These are phyloP conservation scores for Rutstroemia sp. DNA, from an alignment of 2,329 filamentous ascomycete species.

Conservation along the genomic window DNA sequence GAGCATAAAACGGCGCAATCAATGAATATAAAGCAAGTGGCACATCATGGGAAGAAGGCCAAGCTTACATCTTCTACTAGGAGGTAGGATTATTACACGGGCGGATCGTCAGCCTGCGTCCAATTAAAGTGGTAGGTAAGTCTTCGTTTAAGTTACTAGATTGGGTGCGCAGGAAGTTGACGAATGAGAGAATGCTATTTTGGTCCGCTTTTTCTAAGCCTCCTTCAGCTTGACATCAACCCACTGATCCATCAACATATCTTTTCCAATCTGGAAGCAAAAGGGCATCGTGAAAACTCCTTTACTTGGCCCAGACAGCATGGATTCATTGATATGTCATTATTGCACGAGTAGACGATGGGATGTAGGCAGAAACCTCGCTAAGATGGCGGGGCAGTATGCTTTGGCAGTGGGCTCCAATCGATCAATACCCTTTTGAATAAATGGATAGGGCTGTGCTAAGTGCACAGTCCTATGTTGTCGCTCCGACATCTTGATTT, in stretches of 20 bases:
- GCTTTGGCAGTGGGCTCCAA: not conserved
- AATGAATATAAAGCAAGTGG: not conserved
- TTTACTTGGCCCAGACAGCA: too few species aligned
- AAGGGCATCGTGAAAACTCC: too few species aligned
- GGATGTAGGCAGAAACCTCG: too few species aligned
- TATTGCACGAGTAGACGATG: too few species aligned
- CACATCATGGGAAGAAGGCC: too few species aligned
- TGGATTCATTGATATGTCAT: too few species aligned
- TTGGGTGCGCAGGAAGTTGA: slow-evolving; percentile 1
- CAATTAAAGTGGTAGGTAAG: not conserved
- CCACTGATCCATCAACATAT: too few species aligned
- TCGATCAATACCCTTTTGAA: not conserved
- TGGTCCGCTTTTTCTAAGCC: not conserved
- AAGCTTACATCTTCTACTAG: not conserved
- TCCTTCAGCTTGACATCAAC: not conserved
- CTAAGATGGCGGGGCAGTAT: too few species aligned
- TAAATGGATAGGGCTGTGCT: not conserved
- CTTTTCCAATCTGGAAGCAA: too few species aligned
- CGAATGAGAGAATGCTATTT: not conserved
- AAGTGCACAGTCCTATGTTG: not conserved
- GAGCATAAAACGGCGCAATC: not conserved
- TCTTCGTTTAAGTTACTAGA: not conserved
- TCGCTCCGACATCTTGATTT: not conserved
- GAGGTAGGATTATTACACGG: too few species aligned
- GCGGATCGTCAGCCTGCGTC: too few species aligned